These are phyloP conservation scores for Funneliformis geosporum DNA, from an alignment of 192 early-diverging fungal genomes.

Conservation along the genomic window DNA sequence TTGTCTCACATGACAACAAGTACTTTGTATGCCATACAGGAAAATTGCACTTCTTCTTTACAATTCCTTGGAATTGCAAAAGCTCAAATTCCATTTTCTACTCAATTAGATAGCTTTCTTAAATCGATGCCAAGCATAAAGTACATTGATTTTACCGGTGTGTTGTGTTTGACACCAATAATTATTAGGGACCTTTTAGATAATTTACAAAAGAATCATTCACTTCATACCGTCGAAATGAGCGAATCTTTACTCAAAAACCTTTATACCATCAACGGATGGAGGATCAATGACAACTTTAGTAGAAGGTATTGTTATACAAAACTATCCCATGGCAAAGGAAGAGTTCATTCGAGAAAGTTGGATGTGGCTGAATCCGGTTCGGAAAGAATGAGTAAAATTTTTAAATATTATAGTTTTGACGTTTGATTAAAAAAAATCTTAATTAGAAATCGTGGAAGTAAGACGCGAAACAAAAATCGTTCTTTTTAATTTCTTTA, in stretches of 20 bases:
- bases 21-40: not conserved
- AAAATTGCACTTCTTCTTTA: slow-evolving; percentile 11
- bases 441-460: too few relatives aligned
- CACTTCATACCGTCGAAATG: slow-evolving; percentile 6
- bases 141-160: slow-evolving; percentile 6
- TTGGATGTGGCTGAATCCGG: slow-evolving; percentile 9
- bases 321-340: too few relatives aligned
- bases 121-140: not conserved
- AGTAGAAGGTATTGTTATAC: slow-evolving; percentile 15
- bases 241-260: not conserved
- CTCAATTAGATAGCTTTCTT: not conserved
- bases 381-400: slow-evolving; percentile 7
- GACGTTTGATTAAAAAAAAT: too few relatives aligned
- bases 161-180: not conserved
- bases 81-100: not conserved
- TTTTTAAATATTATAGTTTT: slow-evolving; percentile 17
- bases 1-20: slow-evolving; percentile 3
- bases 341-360: slow-evolving; percentile 5
- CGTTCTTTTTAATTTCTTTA: too few relatives aligned
- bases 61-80: not conserved
- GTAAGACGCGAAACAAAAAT: too few relatives aligned
- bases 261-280: not conserved
- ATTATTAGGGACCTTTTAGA: not conserved
- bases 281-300: not conserved
- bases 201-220: not conserved